Evolutionary conservation across 179 eudicot species (phyloP), one percentile per base, ranked within the genome.

Genomic region (Camellia oleifera): DNA sequence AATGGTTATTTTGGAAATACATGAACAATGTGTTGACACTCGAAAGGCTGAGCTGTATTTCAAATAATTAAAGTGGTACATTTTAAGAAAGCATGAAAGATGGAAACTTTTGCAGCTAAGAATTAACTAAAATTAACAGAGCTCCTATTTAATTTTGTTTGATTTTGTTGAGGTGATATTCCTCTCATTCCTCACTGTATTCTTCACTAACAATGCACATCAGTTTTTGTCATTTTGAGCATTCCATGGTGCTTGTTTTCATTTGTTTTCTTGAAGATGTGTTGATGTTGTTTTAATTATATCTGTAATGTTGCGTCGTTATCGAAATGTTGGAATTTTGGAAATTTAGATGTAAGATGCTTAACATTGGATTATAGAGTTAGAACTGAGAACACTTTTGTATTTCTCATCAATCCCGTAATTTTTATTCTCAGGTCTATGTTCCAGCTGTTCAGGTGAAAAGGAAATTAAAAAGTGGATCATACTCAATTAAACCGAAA

Each of bases 401-500:
- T 20, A 48, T 0, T 56, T 74, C 48, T 72, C 45, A 62, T 71
- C 40, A 44, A 66, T 5, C 8, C 56, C 74, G 57, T 64, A 44
- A 52, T 73, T 42, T 75, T 13, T 50, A 18, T 83, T 52, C 71
- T 83, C 95, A 97, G 99, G 91, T 94, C 80, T 94, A 91, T 79
- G 26, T 64, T 85, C 94, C 99, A 53, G 82, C 91, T 64, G 92
- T 93, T 17, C 87, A 93, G 80, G 88, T 84, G 87, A 97, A 89
- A 83, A 91, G 87, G 74, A 97, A 88, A 82, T 85, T 95, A 77
- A 97, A 93, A 87, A 90, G 85, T 81, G 99, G 99, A 78, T 52
- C 97, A 45, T 14, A 67, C 61, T 90, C 97, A 7, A 85, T 89
- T 82, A 94, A 93, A 90, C 80, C 97, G 65, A 93, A 91, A 82